Base-by-base conservation (phyloP, 495 filamentous ascomycete genomes). In the Acidomyces sp. region DNA sequence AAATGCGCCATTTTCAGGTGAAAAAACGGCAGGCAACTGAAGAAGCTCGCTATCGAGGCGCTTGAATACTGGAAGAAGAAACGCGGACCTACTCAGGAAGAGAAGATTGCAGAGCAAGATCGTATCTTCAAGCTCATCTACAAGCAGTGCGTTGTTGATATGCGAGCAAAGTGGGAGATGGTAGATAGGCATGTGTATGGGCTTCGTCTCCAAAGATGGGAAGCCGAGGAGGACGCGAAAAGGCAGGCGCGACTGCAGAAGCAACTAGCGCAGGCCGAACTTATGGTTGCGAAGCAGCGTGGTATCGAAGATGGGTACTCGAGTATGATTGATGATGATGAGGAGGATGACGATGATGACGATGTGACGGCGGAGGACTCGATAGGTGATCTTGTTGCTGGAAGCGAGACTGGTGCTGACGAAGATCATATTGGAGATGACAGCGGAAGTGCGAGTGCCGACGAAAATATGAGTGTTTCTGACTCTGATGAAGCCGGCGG, bases 211-310 rank as follows among this genome's bases (percentile, higher is more conserved):
- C 70, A 74, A 32, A 74, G 75, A 28, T 93, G 83, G 84, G 81
- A 93, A 54, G 82, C 80, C 35, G 78, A 90, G 55, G 78, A 90
- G 55, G 81, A 88, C 54, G 74, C 72, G 16, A 68, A 78, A 46
- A 80, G 85, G 39, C 84, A 86, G 52, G 75, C 83, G 50, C 80
- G 81, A 6, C 63, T 94, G 42, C 83, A 92, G 47, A 74, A 84
- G 54, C 83, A 83, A 16, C 77, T 94, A 34, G 84, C 82, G 48
- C 18, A 28, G 34, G 48, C 45, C n/a, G 39, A 43, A 35, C 19
- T 21, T 29, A 46, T 47, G 48, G 24, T 52, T 12, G 37, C 48
- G 16, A 30, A 26, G 30, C 48, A 52, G 39, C 24, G 43, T 4
- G 43, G 52, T 16, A 49, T 49, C 16, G 42, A 39, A 13, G 37